Evolutionary conservation across 345 rosid species (phyloP).

Genomic region (Geranium brycei): DNA sequence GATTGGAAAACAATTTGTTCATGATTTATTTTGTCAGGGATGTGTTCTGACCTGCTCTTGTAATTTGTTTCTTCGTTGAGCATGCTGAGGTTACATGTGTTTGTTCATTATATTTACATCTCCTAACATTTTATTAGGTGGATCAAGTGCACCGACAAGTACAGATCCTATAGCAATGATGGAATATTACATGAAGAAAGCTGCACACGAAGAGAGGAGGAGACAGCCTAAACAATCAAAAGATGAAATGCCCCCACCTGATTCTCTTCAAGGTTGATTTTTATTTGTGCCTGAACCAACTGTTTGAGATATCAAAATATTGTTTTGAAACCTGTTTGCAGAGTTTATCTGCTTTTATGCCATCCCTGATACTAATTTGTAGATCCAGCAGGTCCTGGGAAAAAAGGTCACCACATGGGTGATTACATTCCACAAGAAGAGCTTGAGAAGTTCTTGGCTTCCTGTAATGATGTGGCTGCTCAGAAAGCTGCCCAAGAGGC

Average conservation of each 20-base stretch:
- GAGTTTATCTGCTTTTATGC: not conserved
- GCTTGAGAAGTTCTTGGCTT: slow-evolving; percentile 84
- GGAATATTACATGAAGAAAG: slow-evolving; percentile 97
- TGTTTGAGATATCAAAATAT: not conserved
- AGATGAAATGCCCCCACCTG: slow-evolving; percentile 98
- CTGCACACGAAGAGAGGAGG: slow-evolving; percentile 88
- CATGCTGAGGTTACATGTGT: no score
- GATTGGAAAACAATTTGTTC: no score
- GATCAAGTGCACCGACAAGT: slow-evolving; percentile 25
- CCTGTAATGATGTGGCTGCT: slow-evolving; percentile 66
- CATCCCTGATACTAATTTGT: slow-evolving; percentile 4
- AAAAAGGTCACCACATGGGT: slow-evolving; percentile 98
- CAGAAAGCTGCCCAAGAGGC: slow-evolving; percentile 56
- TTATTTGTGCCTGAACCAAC: slow-evolving; percentile 1
- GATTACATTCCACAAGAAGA: slow-evolving; percentile 87
- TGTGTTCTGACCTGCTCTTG: no score
- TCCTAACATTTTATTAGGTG: slow-evolving; percentile 13
- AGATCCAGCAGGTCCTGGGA: slow-evolving; percentile 24
- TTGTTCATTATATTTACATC: no score
- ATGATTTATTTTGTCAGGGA: no score
- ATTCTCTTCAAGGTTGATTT: slow-evolving; percentile 68
- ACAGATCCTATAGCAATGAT: slow-evolving; percentile 94
- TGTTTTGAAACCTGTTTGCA: not conserved
- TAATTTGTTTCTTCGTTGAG: no score
- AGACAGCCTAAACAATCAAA: slow-evolving; percentile 90